These are phyloP conservation scores for Wickerhamomyces chambardii DNA, from an alignment of 805 yeast genomes.

Conservation along the genomic window DNA sequence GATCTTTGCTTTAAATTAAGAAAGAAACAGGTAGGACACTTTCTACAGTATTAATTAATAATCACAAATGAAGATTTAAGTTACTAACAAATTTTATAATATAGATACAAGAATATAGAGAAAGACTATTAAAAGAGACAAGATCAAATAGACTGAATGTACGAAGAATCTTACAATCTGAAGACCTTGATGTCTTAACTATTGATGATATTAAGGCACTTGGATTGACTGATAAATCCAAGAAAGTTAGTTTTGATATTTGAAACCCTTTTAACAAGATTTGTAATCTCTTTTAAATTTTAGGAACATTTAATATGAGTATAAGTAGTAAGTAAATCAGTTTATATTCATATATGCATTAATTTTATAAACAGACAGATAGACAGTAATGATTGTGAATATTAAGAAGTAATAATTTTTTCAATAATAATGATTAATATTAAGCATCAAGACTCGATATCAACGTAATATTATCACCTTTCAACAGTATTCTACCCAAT, in stretches of 20 bases:
- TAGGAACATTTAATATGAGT: too few species aligned
- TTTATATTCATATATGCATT: too few species aligned
- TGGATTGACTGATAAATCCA: too few species aligned
- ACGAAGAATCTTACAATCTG: not conserved
- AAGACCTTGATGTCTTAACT: not conserved
- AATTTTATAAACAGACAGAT: too few species aligned
- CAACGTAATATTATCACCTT: constrained; percentile 90
- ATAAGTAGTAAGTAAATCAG: too few species aligned
- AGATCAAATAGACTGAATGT: not conserved
- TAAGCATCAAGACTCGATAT: constrained; percentile 29
- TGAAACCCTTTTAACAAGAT: too few species aligned
- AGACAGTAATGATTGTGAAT: too few species aligned
- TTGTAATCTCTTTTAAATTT: too few species aligned
- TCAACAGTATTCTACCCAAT: constrained; percentile 72
- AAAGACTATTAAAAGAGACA: not conserved
- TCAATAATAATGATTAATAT: not conserved
- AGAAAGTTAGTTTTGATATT: too few species aligned
- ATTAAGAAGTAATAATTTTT: not conserved
- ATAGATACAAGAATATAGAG: not conserved
- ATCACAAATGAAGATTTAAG: not conserved
- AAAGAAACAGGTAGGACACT: too few species aligned
- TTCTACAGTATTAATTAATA: not conserved
- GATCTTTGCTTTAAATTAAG: too few species aligned
- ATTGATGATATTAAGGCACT: too few species aligned
- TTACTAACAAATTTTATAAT: not conserved